Conservation (phyloP, 108 stramenopile genomes). For the Cyclotella baltica region DNA sequence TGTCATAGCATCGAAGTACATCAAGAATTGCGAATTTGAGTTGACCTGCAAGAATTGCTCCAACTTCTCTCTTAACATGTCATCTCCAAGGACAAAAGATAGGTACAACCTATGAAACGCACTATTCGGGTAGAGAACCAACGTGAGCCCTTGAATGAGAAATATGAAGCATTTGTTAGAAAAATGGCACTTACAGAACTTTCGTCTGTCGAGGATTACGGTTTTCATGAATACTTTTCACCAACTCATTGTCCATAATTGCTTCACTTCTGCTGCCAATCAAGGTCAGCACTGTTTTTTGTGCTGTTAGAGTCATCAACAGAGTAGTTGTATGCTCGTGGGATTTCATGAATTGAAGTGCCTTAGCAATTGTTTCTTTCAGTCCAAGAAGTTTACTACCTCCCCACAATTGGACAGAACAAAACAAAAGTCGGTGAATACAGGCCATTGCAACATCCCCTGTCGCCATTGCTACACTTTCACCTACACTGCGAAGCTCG, state of each 20-base stretch:
- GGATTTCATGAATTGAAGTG: neutral
- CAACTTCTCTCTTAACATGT: too few relatives aligned
- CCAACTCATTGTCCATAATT: neutral
- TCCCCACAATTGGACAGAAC: neutral
- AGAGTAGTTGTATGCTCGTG: neutral
- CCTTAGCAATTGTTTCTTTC: neutral
- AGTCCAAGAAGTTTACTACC: slow-evolving; percentile 6
- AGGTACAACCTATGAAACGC: too few relatives aligned
- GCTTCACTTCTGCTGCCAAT: neutral
- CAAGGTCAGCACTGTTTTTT: neutral
- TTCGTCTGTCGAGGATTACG: neutral
- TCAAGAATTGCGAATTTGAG: neutral
- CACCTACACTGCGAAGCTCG: neutral
- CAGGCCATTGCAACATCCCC: slow-evolving; percentile 13
- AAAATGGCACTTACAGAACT: slow-evolving; percentile 3
- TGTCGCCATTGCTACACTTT: neutral
- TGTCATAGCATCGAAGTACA: neutral
- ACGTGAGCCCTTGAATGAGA: neutral
- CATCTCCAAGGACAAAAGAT: too few relatives aligned
- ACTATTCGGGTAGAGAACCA: neutral
- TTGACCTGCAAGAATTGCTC: too few relatives aligned
- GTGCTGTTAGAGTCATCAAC: neutral
- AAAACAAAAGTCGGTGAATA: neutral
- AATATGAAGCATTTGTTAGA: neutral
- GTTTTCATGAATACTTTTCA: neutral